Evolutionary conservation across 2,329 filamentous ascomycete species (phyloP).

Genomic region (Talaromyces pinophilus): DNA sequence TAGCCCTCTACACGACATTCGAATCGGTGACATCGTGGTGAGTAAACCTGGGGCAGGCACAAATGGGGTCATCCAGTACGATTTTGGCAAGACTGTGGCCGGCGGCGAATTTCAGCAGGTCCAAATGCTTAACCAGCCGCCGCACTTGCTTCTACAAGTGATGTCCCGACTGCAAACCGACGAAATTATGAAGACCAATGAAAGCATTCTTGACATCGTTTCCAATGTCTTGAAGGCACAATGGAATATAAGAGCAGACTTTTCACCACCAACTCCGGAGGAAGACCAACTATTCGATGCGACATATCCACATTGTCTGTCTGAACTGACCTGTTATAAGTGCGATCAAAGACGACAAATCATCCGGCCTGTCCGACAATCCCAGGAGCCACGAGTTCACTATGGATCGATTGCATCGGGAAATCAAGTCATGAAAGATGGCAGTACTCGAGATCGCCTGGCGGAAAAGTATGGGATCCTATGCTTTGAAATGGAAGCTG

Average conservation of each 20-base stretch:
- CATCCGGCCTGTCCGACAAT: not conserved
- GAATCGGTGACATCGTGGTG: not conserved
- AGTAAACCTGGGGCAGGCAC: not conserved
- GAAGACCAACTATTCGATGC: conserved; percentile 1
- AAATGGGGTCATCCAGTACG: not conserved
- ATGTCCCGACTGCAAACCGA: not conserved
- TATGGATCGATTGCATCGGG: conserved; percentile 12
- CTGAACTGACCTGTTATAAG: not conserved
- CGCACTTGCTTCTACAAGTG: not conserved
- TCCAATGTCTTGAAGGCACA: not conserved
- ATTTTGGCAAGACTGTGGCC: not conserved
- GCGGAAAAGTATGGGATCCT: conserved; percentile 24
- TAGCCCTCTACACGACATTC: not conserved
- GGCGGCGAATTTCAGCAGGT: not conserved
- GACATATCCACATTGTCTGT: conserved; percentile 3
- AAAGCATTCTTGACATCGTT: not conserved
- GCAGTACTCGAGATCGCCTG: not conserved
- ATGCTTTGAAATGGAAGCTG: conserved; percentile 30
- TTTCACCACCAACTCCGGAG: not conserved
- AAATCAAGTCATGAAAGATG: conserved; percentile 13
- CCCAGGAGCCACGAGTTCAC: not conserved
- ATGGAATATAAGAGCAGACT: not conserved
- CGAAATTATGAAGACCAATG: not conserved
- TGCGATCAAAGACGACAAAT: not conserved
- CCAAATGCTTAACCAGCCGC: not conserved